Evolutionary conservation across 2,329 filamentous ascomycete species (phyloP).

Genomic region (Ceratocystis huliohia): DNA sequence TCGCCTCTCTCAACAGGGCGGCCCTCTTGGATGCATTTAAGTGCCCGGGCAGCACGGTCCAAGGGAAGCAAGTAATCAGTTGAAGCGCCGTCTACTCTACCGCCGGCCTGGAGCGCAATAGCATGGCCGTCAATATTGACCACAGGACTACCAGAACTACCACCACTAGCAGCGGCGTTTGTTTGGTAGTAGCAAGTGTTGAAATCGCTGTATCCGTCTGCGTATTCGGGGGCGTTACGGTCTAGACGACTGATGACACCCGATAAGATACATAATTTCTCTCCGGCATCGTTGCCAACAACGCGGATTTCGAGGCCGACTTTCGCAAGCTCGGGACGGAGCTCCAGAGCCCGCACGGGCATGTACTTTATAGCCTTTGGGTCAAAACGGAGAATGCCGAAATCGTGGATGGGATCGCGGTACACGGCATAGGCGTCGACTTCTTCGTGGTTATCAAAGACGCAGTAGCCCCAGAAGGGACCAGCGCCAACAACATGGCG

Average conservation of each 20-base stretch:
- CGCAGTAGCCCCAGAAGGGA: slow-evolving; percentile 94
- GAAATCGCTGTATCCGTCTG: slow-evolving; percentile 96
- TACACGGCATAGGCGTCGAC: slow-evolving; percentile 95
- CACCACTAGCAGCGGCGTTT: slow-evolving; percentile 88
- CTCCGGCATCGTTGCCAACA: slow-evolving; percentile 94
- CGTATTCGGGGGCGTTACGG: slow-evolving; percentile 93
- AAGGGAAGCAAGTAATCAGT: slow-evolving; percentile 96
- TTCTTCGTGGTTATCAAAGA: slow-evolving; percentile 97
- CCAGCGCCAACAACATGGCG: slow-evolving; percentile 89
- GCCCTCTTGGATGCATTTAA: slow-evolving; percentile 70
- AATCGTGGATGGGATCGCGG: slow-evolving; percentile 95
- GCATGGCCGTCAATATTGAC: slow-evolving; percentile 90
- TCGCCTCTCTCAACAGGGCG: slow-evolving; percentile 74
- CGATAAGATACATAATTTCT: slow-evolving; percentile 95
- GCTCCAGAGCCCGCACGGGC: slow-evolving; percentile 64
- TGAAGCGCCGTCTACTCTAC: slow-evolving; percentile 83
- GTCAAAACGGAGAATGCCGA: slow-evolving; percentile 92
- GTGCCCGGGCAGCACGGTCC: slow-evolving; percentile 74
- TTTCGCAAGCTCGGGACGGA: slow-evolving; percentile 75
- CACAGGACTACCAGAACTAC: slow-evolving; percentile 95
- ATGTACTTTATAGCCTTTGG: slow-evolving; percentile 96
- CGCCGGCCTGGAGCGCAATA: slow-evolving; percentile 85
- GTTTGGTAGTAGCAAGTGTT: slow-evolving; percentile 95
- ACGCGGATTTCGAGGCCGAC: slow-evolving; percentile 93
- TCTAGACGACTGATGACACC: slow-evolving; percentile 94